Evolutionary conservation across 306 rosid species (phyloP), one percentile per base, ranked within the genome.

Genomic region (Arachis hypogaea): DNA sequence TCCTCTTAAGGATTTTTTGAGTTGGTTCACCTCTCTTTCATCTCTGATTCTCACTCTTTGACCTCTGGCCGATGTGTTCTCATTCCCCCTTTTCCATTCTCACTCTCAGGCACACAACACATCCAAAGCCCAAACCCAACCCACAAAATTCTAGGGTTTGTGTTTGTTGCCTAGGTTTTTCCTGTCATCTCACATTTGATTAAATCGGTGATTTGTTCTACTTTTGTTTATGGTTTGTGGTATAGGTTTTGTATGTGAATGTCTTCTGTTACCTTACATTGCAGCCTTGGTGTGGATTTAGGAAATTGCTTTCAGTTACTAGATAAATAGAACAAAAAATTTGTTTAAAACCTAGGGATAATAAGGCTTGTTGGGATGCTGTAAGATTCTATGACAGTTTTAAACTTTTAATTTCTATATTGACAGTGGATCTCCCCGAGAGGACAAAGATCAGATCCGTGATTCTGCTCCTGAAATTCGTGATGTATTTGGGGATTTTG

Each of bases 401-500:
- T 14, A 14, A 14, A 14, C 14, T 14, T 14, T 14, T 79, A 46
- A 68, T 40, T 62, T 69, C 79, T 66, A 73, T 66, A 73, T 55
- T 63, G 69, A 73, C 71, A 64, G 82, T 74, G 84, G 75, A 82
- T 92, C 85, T 6, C 89, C 88, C 56, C 85, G 83, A 54, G 97
- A 80, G 75, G 89, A 79, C 78, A 83, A 84, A 72, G 86, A 88
- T 73, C 86, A 69, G 63, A 66, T 64, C 56, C 81, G 51, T 60
- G 79, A 66, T 36, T 83, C 90, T 4, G 96, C 89, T 41, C 92
- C 93, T 63, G 97, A 85, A 80, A 87, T 95, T 60, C 96, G 89
- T 69, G 96, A 95, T 76, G 99, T 90, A 22, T 95, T 95, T 85
- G 99, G 99, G 61, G 99, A 92, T 77, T 95, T 93, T 76, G 99